phyloP scores from a whole-genome alignment of 2,329 filamentous ascomycete species.

The Colletotrichum echinochloae region DNA sequence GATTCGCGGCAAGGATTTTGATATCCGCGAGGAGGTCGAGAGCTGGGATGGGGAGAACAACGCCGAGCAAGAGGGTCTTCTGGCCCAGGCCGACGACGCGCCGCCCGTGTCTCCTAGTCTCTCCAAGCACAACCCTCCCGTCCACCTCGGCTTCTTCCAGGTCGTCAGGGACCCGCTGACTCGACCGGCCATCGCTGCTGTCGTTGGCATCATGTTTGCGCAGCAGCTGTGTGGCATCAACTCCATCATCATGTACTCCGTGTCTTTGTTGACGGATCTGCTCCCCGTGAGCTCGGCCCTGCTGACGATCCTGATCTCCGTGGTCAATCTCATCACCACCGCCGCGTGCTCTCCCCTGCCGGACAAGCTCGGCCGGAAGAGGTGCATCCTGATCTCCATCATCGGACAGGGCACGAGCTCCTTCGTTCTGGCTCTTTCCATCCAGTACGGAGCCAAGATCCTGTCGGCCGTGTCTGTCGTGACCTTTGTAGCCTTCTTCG shows the following conservation, averaged over 20 bases:
- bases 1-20: conserved; percentile 76
- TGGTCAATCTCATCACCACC: conserved; percentile 87
- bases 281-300: conserved; percentile 85
- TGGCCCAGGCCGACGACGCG: conserved; percentile 53
- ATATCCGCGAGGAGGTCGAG: conserved; percentile 80
- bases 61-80: conserved; percentile 78
- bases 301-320: conserved; percentile 88
- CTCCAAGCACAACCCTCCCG: conserved; percentile 42
- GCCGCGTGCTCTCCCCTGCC: conserved; percentile 84
- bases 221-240: conserved; percentile 97
- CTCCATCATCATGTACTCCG: conserved; percentile 98
- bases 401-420: conserved; percentile 85
- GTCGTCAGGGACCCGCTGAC: conserved; percentile 77
- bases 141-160: conserved; percentile 70
- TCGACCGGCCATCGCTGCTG: conserved; percentile 81
- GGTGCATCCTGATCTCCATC: conserved; percentile 85
- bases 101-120: conserved; percentile 44
- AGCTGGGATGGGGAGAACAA: conserved; percentile 63
- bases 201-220: conserved; percentile 90
- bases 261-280: conserved; percentile 84
- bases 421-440: conserved; percentile 82
- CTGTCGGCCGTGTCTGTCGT: conserved; percentile 86
- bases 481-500: conserved; percentile 89
- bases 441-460: conserved; percentile 77
- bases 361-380: conserved; percentile 89